These are phyloP conservation scores for Scolecobasidium constrictum DNA, from an alignment of 2,329 filamentous ascomycete species.

Conservation along the genomic window DNA sequence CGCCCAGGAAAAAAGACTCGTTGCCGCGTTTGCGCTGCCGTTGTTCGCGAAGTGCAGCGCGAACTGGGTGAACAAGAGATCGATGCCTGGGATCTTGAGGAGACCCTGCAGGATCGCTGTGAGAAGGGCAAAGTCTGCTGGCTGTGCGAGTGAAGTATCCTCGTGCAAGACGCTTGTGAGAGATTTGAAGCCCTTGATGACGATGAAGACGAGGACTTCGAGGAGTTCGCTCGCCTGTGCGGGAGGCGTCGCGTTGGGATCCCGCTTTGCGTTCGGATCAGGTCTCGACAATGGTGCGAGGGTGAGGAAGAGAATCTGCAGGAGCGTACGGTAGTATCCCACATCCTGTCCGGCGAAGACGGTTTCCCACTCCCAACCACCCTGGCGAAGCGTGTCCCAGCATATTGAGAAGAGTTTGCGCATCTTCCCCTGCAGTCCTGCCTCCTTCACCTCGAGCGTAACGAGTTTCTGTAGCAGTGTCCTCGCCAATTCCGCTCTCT, in stretches of 20 bases:
- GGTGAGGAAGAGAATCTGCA: slow-evolving; percentile 76
- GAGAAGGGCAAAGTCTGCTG: slow-evolving; percentile 75
- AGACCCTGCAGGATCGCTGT: slow-evolving; percentile 82
- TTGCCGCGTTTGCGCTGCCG: slow-evolving; percentile 67
- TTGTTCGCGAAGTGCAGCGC: slow-evolving; percentile 42
- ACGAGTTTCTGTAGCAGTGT: slow-evolving; percentile 72
- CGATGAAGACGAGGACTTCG: slow-evolving; percentile 68
- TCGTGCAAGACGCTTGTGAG: slow-evolving; percentile 77
- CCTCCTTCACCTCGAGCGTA: slow-evolving; percentile 37
- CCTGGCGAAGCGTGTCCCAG: slow-evolving; percentile 49
- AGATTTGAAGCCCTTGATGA: slow-evolving; percentile 72
- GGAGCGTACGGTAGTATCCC: slow-evolving; percentile 69
- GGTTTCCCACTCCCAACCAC: slow-evolving; percentile 47
- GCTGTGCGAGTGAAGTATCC: slow-evolving; percentile 50
- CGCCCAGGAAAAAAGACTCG: slow-evolving; percentile 86
- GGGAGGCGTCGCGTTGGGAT: slow-evolving; percentile 15
- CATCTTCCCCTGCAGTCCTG: slow-evolving; percentile 39
- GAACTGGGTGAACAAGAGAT: slow-evolving; percentile 44
- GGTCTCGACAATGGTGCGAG: slow-evolving; percentile 50
- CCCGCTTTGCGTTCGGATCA: background rate
- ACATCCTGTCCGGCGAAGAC: slow-evolving; percentile 46
- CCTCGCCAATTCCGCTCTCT: slow-evolving; percentile 70
- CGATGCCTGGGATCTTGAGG: slow-evolving; percentile 65
- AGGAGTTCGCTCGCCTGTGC: slow-evolving; percentile 48
- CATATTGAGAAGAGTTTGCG: slow-evolving; percentile 44